Evolutionary conservation across 106 monocot genomes (phyloP).

Genomic region (Dendrobium nobile): DNA sequence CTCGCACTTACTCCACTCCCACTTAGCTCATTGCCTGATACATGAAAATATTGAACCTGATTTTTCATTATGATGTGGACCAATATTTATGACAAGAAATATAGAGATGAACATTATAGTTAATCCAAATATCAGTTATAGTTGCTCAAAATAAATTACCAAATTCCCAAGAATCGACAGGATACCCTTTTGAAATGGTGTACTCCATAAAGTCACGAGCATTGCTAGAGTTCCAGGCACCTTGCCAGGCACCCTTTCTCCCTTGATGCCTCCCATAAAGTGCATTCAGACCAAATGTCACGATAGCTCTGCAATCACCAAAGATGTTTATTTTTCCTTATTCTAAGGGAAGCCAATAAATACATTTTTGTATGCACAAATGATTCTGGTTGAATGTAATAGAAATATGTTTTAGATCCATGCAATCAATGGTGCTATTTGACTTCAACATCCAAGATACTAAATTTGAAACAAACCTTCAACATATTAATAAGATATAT

Average conservation of each 20-base stretch:
- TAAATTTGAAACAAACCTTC: neutral
- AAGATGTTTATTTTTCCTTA: neutral
- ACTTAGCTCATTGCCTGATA: constrained; percentile 86
- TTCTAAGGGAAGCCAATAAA: neutral
- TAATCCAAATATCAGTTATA: neutral
- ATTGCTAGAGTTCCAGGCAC: constrained; percentile 79
- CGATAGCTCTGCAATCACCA: constrained; percentile 49
- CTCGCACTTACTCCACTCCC: constrained; percentile 71
- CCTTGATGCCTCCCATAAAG: constrained; percentile 54
- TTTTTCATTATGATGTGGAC: neutral
- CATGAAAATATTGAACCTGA: neutral
- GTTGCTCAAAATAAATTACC: constrained; percentile 33
- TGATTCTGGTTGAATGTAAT: neutral
- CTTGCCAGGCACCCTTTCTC: constrained; percentile 32
- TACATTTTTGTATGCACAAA: neutral
- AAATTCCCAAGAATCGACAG: constrained; percentile 95
- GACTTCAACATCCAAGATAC: neutral
- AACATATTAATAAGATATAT: neutral
- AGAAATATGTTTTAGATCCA: neutral
- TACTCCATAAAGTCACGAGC: constrained; percentile 78
- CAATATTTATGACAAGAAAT: neutral
- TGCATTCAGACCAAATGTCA: constrained; percentile 95
- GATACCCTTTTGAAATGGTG: constrained; percentile 78
- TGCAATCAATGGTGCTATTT: neutral
- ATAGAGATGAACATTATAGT: neutral